A percentile compares a stretch with the other conserved stretches of the same genome.
These are phyloP conservation scores for Beauveria sp. DNA, from an alignment of 2,329 filamentous ascomycete genomes.

Conservation along the genomic window DNA sequence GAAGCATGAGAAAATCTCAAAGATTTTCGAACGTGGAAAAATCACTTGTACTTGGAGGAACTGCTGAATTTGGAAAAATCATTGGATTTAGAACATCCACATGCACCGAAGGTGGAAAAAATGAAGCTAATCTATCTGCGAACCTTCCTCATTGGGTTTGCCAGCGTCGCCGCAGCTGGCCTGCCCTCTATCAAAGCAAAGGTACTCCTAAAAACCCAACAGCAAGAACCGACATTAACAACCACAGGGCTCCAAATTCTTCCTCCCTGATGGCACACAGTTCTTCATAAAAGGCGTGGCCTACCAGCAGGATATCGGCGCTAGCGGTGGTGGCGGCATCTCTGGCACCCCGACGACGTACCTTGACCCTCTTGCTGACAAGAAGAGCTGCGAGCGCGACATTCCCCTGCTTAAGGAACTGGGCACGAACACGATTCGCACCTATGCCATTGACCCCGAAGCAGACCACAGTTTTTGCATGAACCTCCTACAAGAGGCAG, in stretches of 20 bases:
- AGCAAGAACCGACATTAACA: too few species aligned
- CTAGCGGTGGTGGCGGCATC: too few species aligned
- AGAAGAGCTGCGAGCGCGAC: constrained; percentile 68
- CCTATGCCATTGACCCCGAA: constrained; percentile 82
- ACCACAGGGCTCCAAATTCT: too few species aligned
- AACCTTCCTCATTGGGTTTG: constrained; percentile 32
- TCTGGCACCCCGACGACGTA: constrained; percentile 40
- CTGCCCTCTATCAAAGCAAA: constrained; percentile 53
- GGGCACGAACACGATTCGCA: constrained; percentile 86
- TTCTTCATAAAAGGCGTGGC: too few species aligned
- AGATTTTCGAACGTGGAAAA: too few species aligned
- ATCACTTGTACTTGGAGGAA: too few species aligned
- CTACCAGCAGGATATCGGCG: too few species aligned
- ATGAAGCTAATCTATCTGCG: constrained; percentile 9
- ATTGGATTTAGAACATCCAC: too few species aligned
- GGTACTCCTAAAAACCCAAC: too few species aligned
- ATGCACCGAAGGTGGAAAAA: background rate
- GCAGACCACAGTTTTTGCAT: constrained; percentile 78
- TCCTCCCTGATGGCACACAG: too few species aligned
- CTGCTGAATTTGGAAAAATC: too few species aligned
- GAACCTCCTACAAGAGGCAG: constrained; percentile 69
- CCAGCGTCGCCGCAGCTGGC: constrained; percentile 33
- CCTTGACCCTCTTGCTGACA: constrained; percentile 75
- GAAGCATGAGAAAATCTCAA: too few species aligned
- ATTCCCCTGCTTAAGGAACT: constrained; percentile 72